These are phyloP conservation scores for Suillus spraguei DNA, from an alignment of 768 basidiomycete genomes.

Conservation along the genomic window DNA sequence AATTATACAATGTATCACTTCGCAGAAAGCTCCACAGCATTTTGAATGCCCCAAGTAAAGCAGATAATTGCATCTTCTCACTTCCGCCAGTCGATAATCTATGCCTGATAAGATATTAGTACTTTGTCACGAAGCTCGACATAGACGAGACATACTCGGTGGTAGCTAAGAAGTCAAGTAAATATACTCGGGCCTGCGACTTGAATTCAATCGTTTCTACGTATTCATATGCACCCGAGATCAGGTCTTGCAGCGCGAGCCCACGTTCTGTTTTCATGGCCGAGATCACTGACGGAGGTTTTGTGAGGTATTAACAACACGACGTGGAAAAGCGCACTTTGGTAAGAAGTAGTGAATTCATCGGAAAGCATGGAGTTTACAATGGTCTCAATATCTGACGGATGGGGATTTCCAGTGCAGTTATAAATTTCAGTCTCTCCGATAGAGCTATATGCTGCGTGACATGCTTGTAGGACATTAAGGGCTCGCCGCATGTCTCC, in stretches of 20 bases:
- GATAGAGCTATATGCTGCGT: conserved; percentile 90
- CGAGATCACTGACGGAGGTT: conserved; percentile 66
- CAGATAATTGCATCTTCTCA: conserved; percentile 94
- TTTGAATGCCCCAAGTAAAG: conserved; percentile 93
- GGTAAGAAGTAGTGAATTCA: conserved; percentile 91
- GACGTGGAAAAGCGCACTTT: conserved; percentile 49
- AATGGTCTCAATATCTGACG: conserved; percentile 89
- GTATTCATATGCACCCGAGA: conserved; percentile 91
- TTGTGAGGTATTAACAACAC: neutral
- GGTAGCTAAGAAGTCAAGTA: conserved; percentile 93
- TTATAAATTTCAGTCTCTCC: conserved; percentile 94
- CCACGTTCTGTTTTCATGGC: conserved; percentile 90
- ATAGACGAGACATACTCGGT: conserved; percentile 69
- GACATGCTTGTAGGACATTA: conserved; percentile 96
- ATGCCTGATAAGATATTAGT: conserved; percentile 55
- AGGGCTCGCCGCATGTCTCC: conserved; percentile 98
- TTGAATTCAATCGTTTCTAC: conserved; percentile 85
- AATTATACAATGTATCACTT: conserved; percentile 30
- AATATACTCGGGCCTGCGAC: conserved; percentile 82
- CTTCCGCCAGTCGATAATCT: conserved; percentile 89
- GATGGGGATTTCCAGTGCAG: conserved; percentile 97
- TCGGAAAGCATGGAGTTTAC: conserved; percentile 96
- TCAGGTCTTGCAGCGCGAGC: conserved; percentile 91
- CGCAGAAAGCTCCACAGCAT: conserved; percentile 77
- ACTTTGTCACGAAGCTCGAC: neutral